Evolutionary conservation across 768 basidiomycete species (phyloP).

Genomic region (Termitomyces sp.): DNA sequence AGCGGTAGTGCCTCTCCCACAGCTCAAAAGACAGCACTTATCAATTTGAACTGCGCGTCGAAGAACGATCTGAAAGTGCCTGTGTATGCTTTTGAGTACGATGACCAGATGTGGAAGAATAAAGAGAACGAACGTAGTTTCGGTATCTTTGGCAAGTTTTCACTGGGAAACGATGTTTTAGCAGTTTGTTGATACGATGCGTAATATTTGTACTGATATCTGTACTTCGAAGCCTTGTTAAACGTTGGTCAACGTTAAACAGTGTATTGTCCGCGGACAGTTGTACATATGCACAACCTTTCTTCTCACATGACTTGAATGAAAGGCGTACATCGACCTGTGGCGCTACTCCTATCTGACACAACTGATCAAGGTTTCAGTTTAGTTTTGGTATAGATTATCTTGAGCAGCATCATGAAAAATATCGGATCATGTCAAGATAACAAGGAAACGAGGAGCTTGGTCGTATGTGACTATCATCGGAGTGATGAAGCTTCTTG

Average conservation of each 20-base stretch:
- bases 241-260: background rate
- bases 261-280: background rate
- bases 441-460: background rate
- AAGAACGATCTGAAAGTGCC: constrained; percentile 6
- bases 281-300: background rate
- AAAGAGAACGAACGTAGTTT: constrained; percentile 16
- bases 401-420: background rate
- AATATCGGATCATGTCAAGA: background rate
- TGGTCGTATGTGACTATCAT: background rate
- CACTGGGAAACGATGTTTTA: constrained; percentile 8
- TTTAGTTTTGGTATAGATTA: background rate
- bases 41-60: constrained; percentile 13
- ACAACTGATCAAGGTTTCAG: background rate
- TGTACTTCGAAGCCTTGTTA: background rate
- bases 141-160: constrained; percentile 13
- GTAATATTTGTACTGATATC: background rate
- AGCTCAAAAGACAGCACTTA: constrained; percentile 8
- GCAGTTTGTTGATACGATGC: constrained; percentile 5
- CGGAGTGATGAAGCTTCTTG: background rate
- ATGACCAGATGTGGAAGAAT: constrained; percentile 14
- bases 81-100: constrained; percentile 15
- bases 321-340: background rate
- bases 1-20: background rate
- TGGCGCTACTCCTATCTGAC: background rate
- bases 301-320: background rate